Conservation (phyloP, 1,284 basidiomycete species). For the Stygiomarasmius scandens region DNA sequence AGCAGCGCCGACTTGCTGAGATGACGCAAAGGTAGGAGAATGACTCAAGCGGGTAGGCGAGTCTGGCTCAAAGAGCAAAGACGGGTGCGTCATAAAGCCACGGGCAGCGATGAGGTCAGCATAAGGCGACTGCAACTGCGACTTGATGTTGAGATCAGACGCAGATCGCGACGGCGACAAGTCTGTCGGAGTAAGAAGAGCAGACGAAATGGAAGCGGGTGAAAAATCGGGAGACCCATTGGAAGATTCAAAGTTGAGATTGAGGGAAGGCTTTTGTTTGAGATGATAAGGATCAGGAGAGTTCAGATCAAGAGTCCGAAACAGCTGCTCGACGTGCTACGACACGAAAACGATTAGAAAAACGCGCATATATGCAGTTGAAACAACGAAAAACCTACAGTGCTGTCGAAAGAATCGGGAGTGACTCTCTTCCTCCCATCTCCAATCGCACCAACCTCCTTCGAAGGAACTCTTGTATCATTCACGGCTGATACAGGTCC, state of each 20-base stretch:
- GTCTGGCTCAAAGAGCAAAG: constrained; percentile 17
- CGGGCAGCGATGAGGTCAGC: constrained; percentile 4
- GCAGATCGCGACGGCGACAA: constrained; percentile 21
- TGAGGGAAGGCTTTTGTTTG: constrained; percentile 43
- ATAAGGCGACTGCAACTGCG: constrained; percentile 18
- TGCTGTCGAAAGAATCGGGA: constrained; percentile 53
- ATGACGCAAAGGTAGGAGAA: constrained; percentile 9
- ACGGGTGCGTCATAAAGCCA: constrained; percentile 10
- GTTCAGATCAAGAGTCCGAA: constrained; percentile 74
- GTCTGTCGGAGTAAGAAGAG: constrained; percentile 29
- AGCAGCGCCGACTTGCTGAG: constrained; percentile 3
- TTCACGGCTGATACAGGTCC: constrained; percentile 37
- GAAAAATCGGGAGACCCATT: constrained; percentile 45
- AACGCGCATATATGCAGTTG: constrained; percentile 26
- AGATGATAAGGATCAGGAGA: constrained; percentile 59
- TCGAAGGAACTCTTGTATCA: constrained; percentile 33
- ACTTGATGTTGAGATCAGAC: constrained; percentile 13
- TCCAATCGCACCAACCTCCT: constrained; percentile 70
- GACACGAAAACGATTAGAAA: constrained; percentile 21
- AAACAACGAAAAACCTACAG: constrained; percentile 39
- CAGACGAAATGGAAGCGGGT: constrained; percentile 26
- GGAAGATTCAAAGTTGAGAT: constrained; percentile 44
- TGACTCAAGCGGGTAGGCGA: constrained; percentile 18
- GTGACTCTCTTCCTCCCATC: constrained; percentile 69
- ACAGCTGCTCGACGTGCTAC: constrained; percentile 75